phyloP scores from a whole-genome alignment of 495 filamentous ascomycete species.

The Trichoderma gamsii region DNA sequence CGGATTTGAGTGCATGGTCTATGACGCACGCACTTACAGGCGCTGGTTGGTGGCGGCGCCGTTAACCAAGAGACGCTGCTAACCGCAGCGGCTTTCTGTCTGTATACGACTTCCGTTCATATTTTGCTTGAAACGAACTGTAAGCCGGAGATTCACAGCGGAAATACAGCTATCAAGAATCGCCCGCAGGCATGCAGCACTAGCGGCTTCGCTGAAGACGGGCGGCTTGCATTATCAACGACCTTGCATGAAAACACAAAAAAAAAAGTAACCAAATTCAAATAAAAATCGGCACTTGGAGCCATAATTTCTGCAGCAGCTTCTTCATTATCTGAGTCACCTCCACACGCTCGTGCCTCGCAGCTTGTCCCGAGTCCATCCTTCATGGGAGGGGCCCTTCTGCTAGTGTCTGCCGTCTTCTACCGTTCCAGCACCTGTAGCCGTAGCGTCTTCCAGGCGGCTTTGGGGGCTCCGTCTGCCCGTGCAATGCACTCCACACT shows the following conservation, averaged over 20 bases:
- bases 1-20: not conserved
- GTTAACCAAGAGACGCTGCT: too few species aligned
- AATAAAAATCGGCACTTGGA: not conserved
- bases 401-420: not conserved
- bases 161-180: too few species aligned
- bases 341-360: not conserved
- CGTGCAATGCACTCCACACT: not conserved
- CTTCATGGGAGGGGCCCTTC: not conserved
- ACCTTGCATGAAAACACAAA: not conserved
- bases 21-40: not conserved
- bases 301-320: not conserved
- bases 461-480: not conserved
- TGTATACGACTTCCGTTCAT: too few species aligned
- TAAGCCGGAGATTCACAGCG: too few species aligned
- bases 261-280: not conserved
- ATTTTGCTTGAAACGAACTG: too few species aligned
- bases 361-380: slow-evolving; percentile 2
- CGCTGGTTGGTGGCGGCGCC: too few species aligned
- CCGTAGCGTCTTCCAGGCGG: slow-evolving; percentile 4
- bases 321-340: not conserved
- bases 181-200: too few species aligned
- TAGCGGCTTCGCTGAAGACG: not conserved
- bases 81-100: too few species aligned
- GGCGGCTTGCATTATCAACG: not conserved
- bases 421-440: not conserved